Evolutionary conservation across 352 stramenopile genomes (phyloP).

Genomic region (Phytopythium chamaehyphon): DNA sequence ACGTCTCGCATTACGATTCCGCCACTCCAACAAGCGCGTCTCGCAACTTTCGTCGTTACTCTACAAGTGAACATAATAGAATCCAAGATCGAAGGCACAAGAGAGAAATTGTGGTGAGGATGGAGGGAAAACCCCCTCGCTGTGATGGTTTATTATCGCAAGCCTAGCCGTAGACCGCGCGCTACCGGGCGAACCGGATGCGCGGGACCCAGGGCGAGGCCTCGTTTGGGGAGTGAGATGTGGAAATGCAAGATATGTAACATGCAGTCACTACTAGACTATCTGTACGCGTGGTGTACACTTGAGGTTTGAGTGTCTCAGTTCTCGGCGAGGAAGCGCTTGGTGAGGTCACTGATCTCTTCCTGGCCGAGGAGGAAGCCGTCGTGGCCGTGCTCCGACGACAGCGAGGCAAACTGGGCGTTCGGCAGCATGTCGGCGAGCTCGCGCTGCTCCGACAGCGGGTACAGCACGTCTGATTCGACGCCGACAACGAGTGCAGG

Average conservation of each 20-base stretch:
- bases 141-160: background rate
- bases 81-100: background rate
- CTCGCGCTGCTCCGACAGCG: slow-evolving; percentile 89
- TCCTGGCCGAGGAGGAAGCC: slow-evolving; percentile 96
- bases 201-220: slow-evolving; percentile 1
- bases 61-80: slow-evolving; percentile 50
- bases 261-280: slow-evolving; percentile 4
- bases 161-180: slow-evolving; percentile 5
- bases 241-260: slow-evolving; percentile 4
- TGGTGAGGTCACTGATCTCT: slow-evolving; percentile 73
- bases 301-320: background rate
- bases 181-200: background rate
- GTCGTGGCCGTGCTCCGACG: slow-evolving; percentile 93
- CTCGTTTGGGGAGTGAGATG: background rate
- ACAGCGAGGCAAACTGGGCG: slow-evolving; percentile 84
- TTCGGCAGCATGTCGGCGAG: slow-evolving; percentile 82
- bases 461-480: slow-evolving; percentile 95
- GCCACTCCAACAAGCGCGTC: slow-evolving; percentile 71
- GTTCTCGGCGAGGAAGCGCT: slow-evolving; percentile 47
- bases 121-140: background rate
- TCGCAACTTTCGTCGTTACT: slow-evolving; percentile 73
- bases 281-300: slow-evolving; percentile 1
- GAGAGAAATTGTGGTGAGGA: background rate
- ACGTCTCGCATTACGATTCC: slow-evolving; percentile 52
- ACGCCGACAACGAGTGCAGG: slow-evolving; percentile 93